phyloP scores from a whole-genome alignment of 2,329 filamentous ascomycete species.

The Fusarium illudens region DNA sequence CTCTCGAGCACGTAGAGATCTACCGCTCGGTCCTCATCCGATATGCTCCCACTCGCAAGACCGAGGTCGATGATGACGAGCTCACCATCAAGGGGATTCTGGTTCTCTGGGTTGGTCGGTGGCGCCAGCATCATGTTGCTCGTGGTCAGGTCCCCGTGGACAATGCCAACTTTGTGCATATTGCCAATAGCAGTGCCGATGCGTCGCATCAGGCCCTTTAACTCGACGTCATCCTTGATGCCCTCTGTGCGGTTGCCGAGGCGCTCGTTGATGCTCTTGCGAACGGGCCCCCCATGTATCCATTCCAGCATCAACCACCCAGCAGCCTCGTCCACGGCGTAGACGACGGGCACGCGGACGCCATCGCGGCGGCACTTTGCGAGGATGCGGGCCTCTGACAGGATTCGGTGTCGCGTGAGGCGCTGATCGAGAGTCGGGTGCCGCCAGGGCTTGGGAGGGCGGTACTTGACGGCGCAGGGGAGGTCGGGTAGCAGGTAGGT shows the following conservation, averaged over 20 bases:
- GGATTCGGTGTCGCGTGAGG: conserved; percentile 84
- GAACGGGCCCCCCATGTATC: conserved; percentile 77
- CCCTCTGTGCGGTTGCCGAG: conserved; percentile 59
- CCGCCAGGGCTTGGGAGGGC: conserved; percentile 89
- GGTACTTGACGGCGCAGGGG: conserved; percentile 87
- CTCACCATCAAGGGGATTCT: conserved; percentile 67
- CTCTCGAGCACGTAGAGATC: conserved; percentile 96
- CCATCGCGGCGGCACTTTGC: conserved; percentile 81
- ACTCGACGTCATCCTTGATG: conserved; percentile 55
- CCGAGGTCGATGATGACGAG: conserved; percentile 96
- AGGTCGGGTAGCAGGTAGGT: conserved; percentile 74
- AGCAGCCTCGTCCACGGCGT: conserved; percentile 69
- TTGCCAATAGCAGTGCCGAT: conserved; percentile 77
- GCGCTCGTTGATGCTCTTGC: conserved; percentile 74
- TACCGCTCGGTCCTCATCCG: conserved; percentile 93
- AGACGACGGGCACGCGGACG: conserved; percentile 81
- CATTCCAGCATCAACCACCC: conserved; percentile 88
- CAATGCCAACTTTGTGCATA: conserved; percentile 84
- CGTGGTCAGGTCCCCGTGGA: conserved; percentile 96
- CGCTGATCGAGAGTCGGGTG: conserved; percentile 89
- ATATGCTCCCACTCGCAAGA: conserved; percentile 79
- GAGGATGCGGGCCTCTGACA: conserved; percentile 88
- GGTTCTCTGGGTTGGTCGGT: conserved; percentile 32
- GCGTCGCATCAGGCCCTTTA: conserved; percentile 71
- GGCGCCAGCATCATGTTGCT: conserved; percentile 89